Conservation (phyloP, 2,329 filamentous ascomycete species). For the Epicoccum nigrum region DNA sequence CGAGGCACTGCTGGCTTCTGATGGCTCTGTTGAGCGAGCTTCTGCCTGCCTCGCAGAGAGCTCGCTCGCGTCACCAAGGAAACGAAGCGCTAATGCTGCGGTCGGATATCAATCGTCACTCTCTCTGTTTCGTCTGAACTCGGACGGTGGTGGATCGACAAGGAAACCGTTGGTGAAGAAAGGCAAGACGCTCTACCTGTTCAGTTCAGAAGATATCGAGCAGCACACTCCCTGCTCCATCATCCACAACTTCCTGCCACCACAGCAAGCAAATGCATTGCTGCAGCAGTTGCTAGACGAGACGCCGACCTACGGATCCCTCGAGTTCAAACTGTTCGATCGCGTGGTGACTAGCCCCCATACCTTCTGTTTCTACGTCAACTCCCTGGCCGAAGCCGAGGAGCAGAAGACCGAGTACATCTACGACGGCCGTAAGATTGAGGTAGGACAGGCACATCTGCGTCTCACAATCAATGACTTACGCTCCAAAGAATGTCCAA, state of each 20-base stretch:
- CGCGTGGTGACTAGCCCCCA: slow-evolving; percentile 85
- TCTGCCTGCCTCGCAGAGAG: slow-evolving; percentile 59
- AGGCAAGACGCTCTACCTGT: slow-evolving; percentile 83
- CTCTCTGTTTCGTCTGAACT: slow-evolving; percentile 30
- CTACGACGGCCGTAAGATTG: slow-evolving; percentile 80
- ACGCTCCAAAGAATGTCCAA: slow-evolving; percentile 65
- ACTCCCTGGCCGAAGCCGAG: slow-evolving; percentile 70
- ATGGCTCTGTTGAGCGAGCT: slow-evolving; percentile 75
- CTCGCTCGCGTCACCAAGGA: slow-evolving; percentile 41
- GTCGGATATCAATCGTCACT: slow-evolving; percentile 54
- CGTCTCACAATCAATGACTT: neutral
- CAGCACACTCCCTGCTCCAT: slow-evolving; percentile 88
- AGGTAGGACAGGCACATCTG: slow-evolving; percentile 50
- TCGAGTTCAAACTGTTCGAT: slow-evolving; percentile 86
- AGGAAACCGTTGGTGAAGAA: slow-evolving; percentile 68
- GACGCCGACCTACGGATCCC: slow-evolving; percentile 70
- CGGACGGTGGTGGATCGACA: neutral
- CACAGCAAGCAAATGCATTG: slow-evolving; percentile 73
- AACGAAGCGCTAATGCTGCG: slow-evolving; percentile 27
- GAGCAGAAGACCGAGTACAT: slow-evolving; percentile 79
- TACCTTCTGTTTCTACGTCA: slow-evolving; percentile 82
- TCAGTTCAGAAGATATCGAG: slow-evolving; percentile 79
- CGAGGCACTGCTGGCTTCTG: slow-evolving; percentile 76
- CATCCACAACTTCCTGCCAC: slow-evolving; percentile 85
- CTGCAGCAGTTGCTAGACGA: slow-evolving; percentile 78